phyloP scores from a whole-genome alignment of 768 basidiomycete genomes.

The Lactarius akahatsu region DNA sequence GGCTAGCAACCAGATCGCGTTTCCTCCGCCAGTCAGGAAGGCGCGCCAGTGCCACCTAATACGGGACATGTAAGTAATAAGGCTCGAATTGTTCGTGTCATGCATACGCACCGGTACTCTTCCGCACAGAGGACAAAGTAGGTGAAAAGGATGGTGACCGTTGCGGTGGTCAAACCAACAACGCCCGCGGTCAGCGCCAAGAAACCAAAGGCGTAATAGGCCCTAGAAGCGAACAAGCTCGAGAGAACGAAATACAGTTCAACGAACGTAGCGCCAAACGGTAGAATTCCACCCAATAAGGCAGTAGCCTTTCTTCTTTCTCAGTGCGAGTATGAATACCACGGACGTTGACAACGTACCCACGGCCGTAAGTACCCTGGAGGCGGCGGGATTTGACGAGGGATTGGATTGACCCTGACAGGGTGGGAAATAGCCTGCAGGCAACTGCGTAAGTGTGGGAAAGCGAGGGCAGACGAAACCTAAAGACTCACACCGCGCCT shows the following conservation, averaged over 20 bases:
- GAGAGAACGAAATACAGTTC: slow-evolving; percentile 93
- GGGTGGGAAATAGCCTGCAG: slow-evolving; percentile 71
- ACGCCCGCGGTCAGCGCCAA: slow-evolving; percentile 82
- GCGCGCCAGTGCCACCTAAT: slow-evolving; percentile 94
- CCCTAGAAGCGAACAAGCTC: slow-evolving; percentile 86
- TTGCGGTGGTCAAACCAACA: slow-evolving; percentile 84
- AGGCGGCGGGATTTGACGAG: slow-evolving; percentile 89
- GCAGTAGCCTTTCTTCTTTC: slow-evolving; percentile 51
- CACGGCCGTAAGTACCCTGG: slow-evolving; percentile 83
- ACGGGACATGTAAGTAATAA: slow-evolving; percentile 16
- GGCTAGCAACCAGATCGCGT: slow-evolving; percentile 84
- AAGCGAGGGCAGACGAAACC: background rate
- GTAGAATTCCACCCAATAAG: slow-evolving; percentile 86
- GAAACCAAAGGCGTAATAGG: slow-evolving; percentile 97
- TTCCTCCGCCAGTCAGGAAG: slow-evolving; percentile 89
- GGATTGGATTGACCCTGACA: slow-evolving; percentile 88
- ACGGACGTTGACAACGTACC: slow-evolving; percentile 45
- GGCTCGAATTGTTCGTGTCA: background rate
- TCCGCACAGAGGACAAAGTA: slow-evolving; percentile 94
- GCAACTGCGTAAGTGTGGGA: slow-evolving; percentile 20
- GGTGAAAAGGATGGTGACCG: slow-evolving; percentile 83
- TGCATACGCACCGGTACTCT: slow-evolving; percentile 71
- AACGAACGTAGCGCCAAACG: slow-evolving; percentile 94
- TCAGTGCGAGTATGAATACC: background rate
- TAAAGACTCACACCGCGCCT: slow-evolving; percentile 71